phyloP scores from a whole-genome alignment of 495 filamentous ascomycete genomes.

The Daldinia vernicosa region DNA sequence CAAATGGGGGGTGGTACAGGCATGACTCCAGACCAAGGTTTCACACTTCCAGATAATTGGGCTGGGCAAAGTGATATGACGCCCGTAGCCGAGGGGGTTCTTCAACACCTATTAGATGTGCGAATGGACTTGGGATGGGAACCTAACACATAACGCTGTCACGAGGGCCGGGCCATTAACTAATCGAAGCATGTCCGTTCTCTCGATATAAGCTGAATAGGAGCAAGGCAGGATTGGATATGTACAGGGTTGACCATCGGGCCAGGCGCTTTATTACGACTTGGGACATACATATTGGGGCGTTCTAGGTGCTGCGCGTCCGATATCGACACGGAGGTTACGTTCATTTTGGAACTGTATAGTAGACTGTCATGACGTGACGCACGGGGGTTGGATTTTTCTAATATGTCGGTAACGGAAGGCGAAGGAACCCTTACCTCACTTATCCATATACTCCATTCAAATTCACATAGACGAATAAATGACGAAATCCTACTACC shows the following conservation, averaged over 20 bases:
- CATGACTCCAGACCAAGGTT: slow-evolving; percentile 49
- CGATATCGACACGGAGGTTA: slow-evolving; percentile 8
- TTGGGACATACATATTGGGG: slow-evolving; percentile 12
- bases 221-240: slow-evolving; percentile 20
- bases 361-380: slow-evolving; percentile 18
- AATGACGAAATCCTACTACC: background rate
- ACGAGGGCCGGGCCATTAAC: background rate
- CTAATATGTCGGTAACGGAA: slow-evolving; percentile 22
- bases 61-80: slow-evolving; percentile 55
- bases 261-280: background rate
- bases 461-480: slow-evolving; percentile 14
- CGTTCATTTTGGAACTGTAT: slow-evolving; percentile 9
- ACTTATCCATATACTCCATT: slow-evolving; percentile 25
- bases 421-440: slow-evolving; percentile 13
- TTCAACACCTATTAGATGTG: slow-evolving; percentile 59
- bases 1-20: slow-evolving; percentile 45
- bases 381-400: slow-evolving; percentile 29
- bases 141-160: slow-evolving; percentile 41
- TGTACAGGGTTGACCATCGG: background rate
- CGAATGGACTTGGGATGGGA: slow-evolving; percentile 56
- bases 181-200: background rate
- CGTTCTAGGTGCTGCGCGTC: slow-evolving; percentile 12
- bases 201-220: slow-evolving; percentile 5
- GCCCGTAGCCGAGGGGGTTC: slow-evolving; percentile 58
- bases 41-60: slow-evolving; percentile 53